A percentile compares a stretch with the other conserved stretches of the same genome.
These are phyloP conservation scores for Cardamine occulta DNA, from an alignment of 345 rosid species.

Conservation along the genomic window DNA sequence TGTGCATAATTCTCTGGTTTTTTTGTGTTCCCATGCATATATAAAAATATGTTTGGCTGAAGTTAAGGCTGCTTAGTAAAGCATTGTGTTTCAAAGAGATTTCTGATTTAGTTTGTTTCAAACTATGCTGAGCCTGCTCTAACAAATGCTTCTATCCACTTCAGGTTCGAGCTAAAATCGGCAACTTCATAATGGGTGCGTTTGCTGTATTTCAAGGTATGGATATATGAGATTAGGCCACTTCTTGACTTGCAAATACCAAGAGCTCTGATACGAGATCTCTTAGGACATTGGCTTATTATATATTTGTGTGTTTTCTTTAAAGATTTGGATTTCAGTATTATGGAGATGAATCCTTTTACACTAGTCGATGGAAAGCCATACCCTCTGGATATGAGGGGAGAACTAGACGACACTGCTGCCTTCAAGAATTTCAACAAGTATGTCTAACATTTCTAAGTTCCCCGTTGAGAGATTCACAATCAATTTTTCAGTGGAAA, in stretches of 20 bases:
- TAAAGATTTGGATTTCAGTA: constrained; percentile 89
- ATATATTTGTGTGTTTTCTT: constrained; percentile 13
- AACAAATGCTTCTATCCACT: background rate
- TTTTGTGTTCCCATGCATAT: background rate
- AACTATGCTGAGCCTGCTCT: constrained; percentile 18
- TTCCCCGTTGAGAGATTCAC: background rate
- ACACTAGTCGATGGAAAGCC: constrained; percentile 86
- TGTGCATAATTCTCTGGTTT: constrained; percentile 3
- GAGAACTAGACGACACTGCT: constrained; percentile 95
- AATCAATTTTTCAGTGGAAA: constrained; percentile 4
- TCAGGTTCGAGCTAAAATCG: constrained; percentile 82
- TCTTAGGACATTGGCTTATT: constrained; percentile 1
- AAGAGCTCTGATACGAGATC: constrained; percentile 6
- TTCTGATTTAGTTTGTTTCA: background rate
- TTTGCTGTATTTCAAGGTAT: constrained; percentile 89
- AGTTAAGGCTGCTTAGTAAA: background rate
- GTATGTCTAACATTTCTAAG: constrained; percentile 48
- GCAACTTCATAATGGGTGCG: constrained; percentile 74
- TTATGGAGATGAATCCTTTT: constrained; percentile 96
- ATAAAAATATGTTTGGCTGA: background rate
- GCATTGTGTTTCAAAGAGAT: background rate
- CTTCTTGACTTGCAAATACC: constrained; percentile 16
- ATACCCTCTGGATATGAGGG: constrained; percentile 97
- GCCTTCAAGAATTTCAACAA: constrained; percentile 93
- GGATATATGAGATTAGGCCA: constrained; percentile 1